Evolutionary conservation across 2,329 filamentous ascomycete genomes (phyloP), one percentile per base, ranked within the genome.

Genomic region (Cercospora berteroae): DNA sequence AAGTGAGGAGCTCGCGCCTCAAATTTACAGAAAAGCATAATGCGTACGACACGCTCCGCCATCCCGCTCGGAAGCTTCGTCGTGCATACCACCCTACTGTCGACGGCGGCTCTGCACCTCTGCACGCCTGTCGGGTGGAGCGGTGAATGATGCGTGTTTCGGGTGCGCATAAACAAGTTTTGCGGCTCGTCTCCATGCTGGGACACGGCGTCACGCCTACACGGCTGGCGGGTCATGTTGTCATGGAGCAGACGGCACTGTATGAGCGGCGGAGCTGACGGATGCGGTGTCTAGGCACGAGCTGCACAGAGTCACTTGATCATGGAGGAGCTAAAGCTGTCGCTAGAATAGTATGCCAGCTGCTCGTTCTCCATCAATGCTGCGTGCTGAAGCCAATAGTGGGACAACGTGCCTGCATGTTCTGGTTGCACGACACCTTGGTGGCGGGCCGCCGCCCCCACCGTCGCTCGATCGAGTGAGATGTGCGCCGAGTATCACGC

Each of bases 361-460:
- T 48, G 42, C 42, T 23, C 42, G 42, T 23, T 12, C 42, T 48
- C 42, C 42, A 48, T 48, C 42, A 18, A 48, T 48, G 42, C 18
- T 20, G 33, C 36, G 36, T 39, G 36, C 36, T 42, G 36, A 23
- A 13, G 44, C 44, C 44, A 50, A 50, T 50, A n/a, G 44, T 50
- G 18, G 20, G 44, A 50, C 44, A 50, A 50, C 44, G 44, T 50
- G 44, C 44, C 62, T 64, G 50, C 62, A 57, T 39, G 52, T 48
- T 56, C 27, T 36, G 50, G 61, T 52, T 39, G 52, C 50, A 58
- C 62, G 33, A 29, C 36, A 48, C 52, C 25, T 44, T 58, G 44
- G 44, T 50, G 44, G 44, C 44, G 25, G 44, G 44, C 18, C 18
- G 44, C n/a, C n/a, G 42, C 42, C 20, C n/a, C 20, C 42, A 23